Base-by-base conservation (phyloP, 2,329 filamentous ascomycete species). In the Falciphora oryzae region DNA sequence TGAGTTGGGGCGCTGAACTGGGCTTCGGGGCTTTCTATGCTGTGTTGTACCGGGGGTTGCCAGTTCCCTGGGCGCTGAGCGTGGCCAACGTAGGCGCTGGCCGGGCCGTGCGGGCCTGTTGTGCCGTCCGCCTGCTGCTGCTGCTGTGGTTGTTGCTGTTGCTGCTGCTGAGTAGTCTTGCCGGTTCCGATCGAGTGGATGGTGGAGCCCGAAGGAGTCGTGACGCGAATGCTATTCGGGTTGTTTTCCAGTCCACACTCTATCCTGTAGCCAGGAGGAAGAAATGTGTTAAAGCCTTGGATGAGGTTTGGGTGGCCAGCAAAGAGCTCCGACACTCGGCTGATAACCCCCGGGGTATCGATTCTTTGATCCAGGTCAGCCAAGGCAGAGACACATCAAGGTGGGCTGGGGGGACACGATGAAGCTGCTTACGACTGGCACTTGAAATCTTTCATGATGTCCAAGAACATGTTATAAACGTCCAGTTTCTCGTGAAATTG, bases 391-490 rank as follows among this genome's bases (percentile, higher is more conserved):
- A n/a, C 44, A 25, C 8, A 7, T 53, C 18, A 25, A 2, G 22
- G 44, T 22, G 22, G n/a, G 22, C 18, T 10, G 22, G 22, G 35
- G 50, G 38, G n/a, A 38, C 57, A 31, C 18, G 35, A 50, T 11
- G 31, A 27, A 27, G 32, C 14, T 16, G 84, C 90, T 79, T 81
- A 93, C 86, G 93, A 93, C 78, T 97, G 94, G 71, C 93, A 97
- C 78, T 99, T 99, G 76, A 99, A 99, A 71, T 99, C 95, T 74
- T 99, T 99, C 95, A 99, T 99, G 61, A 99, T 99, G 71, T 99
- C 95, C 59, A 99, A 80, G 71, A 99, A 98, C 53, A 91, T 85
- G 73, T 98, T 98, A 73, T 99, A 99, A 0, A 99, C 95, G 75
- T 98, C 94, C 4, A 95, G 93, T 70, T 97, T 93, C 68, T 98